A percentile compares a stretch with the other conserved stretches of the same genome.
phyloP scores from a whole-genome alignment of 2,329 filamentous ascomycete genomes.

The Blastomyces gilchristii region DNA sequence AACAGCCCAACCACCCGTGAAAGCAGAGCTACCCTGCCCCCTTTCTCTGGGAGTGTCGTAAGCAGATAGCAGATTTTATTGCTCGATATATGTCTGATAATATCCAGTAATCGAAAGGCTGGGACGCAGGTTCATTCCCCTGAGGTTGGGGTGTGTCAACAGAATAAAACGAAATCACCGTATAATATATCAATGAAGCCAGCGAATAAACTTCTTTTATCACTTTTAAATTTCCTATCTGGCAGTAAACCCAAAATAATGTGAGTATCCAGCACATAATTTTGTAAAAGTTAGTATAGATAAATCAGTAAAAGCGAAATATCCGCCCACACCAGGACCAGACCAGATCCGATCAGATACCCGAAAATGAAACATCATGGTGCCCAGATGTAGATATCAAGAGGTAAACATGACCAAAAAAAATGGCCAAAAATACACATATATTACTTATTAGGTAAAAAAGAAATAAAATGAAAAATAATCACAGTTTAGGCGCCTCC shows the following conservation, averaged over 20 bases:
- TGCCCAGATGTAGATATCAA: neutral
- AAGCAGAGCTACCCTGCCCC: neutral
- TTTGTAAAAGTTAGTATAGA: neutral
- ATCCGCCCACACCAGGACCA: neutral
- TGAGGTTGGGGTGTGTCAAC: too few species aligned
- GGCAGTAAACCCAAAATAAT: neutral
- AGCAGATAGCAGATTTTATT: too few species aligned
- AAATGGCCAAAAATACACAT: neutral
- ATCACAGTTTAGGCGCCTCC: constrained; percentile 45
- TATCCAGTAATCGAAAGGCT: too few species aligned
- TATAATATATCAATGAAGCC: too few species aligned
- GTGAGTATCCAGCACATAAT: neutral
- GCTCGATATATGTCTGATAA: too few species aligned
- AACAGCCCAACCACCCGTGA: neutral
- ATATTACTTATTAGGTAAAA: neutral
- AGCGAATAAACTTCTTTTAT: too few species aligned
- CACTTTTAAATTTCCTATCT: too few species aligned
- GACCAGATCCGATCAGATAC: neutral
- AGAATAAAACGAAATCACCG: too few species aligned
- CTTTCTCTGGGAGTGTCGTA: neutral
- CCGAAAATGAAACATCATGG: neutral
- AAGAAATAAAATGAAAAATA: neutral
- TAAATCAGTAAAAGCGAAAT: neutral
- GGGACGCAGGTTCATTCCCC: too few species aligned
- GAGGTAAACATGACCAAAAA: too few species aligned